Conservation (phyloP, 495 filamentous ascomycete genomes). For the Talaromyces wortmannii region DNA sequence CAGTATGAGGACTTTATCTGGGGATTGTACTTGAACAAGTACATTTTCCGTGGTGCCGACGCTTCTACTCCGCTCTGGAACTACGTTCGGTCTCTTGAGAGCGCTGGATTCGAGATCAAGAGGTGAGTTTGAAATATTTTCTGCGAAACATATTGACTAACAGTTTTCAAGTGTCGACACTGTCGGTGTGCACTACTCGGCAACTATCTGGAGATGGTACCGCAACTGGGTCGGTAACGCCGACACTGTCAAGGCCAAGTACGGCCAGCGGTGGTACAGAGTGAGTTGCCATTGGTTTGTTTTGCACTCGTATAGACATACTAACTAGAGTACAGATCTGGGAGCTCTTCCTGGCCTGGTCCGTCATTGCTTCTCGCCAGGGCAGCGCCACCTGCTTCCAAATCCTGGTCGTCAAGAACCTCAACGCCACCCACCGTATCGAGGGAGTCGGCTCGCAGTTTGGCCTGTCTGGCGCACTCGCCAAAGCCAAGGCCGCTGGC, state of each 20-base stretch:
- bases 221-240: slow-evolving; percentile 47
- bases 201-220: slow-evolving; percentile 50
- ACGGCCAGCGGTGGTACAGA: slow-evolving; percentile 44
- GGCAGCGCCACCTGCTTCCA: slow-evolving; percentile 24
- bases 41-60: slow-evolving; percentile 84
- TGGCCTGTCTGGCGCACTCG: slow-evolving; percentile 17
- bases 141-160: not conserved
- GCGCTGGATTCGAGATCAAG: slow-evolving; percentile 61
- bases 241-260: slow-evolving; percentile 44
- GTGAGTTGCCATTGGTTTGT: slow-evolving; percentile 20
- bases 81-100: slow-evolving; percentile 62
- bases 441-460: slow-evolving; percentile 17
- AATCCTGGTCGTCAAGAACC: slow-evolving; percentile 23
- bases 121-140: slow-evolving; percentile 7
- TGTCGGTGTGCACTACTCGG: slow-evolving; percentile 50
- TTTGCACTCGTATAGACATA: slow-evolving; percentile 15
- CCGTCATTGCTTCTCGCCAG: slow-evolving; percentile 21
- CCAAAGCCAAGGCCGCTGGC: slow-evolving; percentile 12
- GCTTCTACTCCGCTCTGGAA: slow-evolving; percentile 74
- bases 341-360: slow-evolving; percentile 26
- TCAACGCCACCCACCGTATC: slow-evolving; percentile 21
- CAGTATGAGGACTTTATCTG: slow-evolving; percentile 86
- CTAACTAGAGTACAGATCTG: slow-evolving; percentile 16
- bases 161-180: slow-evolving; percentile 30
- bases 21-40: slow-evolving; percentile 91